Evolutionary conservation across 2,329 filamentous ascomycete species (phyloP).

Genomic region (Penicillium sp.): DNA sequence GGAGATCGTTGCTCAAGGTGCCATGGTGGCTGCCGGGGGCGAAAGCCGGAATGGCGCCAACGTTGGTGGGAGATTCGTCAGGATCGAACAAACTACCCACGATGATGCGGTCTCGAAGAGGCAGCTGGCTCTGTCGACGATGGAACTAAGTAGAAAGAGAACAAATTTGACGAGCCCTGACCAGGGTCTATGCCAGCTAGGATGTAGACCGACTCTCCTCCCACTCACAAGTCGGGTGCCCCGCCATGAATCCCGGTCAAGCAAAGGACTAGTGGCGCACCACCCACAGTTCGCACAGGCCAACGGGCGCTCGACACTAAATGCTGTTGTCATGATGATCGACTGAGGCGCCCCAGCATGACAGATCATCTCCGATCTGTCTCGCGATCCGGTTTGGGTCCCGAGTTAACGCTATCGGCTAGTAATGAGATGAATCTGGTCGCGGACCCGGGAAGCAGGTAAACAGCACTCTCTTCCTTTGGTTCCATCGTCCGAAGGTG

Average conservation of each 20-base stretch:
- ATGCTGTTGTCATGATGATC: constrained; percentile 5
- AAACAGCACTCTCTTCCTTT: not conserved
- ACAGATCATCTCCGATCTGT: constrained; percentile 12
- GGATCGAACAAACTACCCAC: not conserved
- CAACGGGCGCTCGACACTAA: not conserved
- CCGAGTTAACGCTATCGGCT: not conserved
- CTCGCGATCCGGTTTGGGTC: not conserved
- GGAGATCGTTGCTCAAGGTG: not conserved
- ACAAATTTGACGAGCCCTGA: not conserved
- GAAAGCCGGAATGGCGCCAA: not conserved
- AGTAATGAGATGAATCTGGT: not conserved
- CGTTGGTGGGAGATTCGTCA: not conserved
- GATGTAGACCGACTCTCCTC: constrained; percentile 1
- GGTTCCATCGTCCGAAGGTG: not conserved
- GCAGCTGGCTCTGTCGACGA: not conserved
- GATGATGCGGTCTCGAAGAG: not conserved
- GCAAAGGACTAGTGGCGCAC: not conserved
- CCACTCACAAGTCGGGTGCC: not conserved
- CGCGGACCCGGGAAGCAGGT: not conserved
- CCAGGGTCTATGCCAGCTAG: not conserved
- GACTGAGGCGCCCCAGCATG: not conserved
- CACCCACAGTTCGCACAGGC: constrained; percentile 1
- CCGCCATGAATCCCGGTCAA: not conserved
- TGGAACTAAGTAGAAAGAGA: not conserved
- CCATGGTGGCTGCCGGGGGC: not conserved